Base-by-base conservation (phyloP, 768 basidiomycete genomes). In the Podaxis rugospora region DNA sequence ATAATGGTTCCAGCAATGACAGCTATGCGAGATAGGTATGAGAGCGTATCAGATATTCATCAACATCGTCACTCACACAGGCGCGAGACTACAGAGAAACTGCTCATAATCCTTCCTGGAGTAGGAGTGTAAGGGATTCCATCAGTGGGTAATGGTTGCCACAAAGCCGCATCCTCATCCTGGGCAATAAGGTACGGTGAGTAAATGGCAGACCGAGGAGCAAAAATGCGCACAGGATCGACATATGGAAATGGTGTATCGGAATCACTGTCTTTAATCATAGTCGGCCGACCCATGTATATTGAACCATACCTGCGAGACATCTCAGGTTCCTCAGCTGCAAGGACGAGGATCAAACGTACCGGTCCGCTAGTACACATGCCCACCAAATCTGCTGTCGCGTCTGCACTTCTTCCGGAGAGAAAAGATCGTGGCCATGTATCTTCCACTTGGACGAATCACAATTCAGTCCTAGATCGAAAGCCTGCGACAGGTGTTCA, bases 321-420 rank as follows among this genome's bases (percentile, higher is more conserved):
- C 11, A 27, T 36, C 13, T 51, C 11, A 13, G 37, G 52, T 2
- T 32, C 1, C 44, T 51, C 16, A 53, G 3, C 36, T 23, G 4
- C 37, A 14, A 10, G 28, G 42, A 27, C 16, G 36, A 18, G 27
- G 47, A n/a, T 27, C 32, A 23, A 27, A 59, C 81, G 35, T 64
- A 90, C 89, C 87, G 82, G 66, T 93, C 89, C 46, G 84, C 83
- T 46, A 87, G 74, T 66, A 83, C 81, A 68, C 89, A 92, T 14
- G 81, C 78, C 88, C 89, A 91, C 90, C 90, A 93, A 46, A 91
- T 87, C 64, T 90, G 88, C 53, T 84, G 83, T 63, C 90, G 80
- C 4, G 79, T 82, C 69, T 91, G 88, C 28, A 82, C 85, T 70
- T 92, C 91, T 66, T 84, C 79, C 13, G 74, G 69, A 7, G 82